Base-by-base conservation (phyloP, 345 rosid genomes). In the Capsella bursapastoris region DNA sequence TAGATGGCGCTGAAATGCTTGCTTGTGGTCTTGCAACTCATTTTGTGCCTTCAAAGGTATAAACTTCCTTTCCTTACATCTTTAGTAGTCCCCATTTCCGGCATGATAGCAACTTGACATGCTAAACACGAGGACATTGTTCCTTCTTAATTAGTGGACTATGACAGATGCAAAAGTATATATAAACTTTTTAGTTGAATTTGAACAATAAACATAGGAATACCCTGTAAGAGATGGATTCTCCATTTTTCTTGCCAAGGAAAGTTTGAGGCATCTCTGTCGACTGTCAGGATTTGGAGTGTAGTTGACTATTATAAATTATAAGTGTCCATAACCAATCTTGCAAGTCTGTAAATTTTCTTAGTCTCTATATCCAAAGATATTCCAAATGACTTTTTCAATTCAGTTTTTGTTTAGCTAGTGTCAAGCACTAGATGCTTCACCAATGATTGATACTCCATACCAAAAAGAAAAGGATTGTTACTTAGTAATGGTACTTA, bases 21-120 rank as follows among this genome's bases (percentile, higher is more conserved):
- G 82, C 89, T 61, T 87, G 91, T 78, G 98, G 97, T 71, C 95
- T 93, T 74, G 97, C 93, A 31, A 93, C 98, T 64, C 98, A 93
- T 74, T 89, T 84, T 69, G 86, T 93, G 57, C 89, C 89, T 48
- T 85, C 90, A 52, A 60, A 57, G 68, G 95, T 93, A 88, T 66
- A 70, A 68, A 61, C 63, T 56, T 74, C 52, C 64, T 16, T 29
- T 41, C 8, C 73, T 27, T 60, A 53, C 14, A 7, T 47, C 58
- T 41, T 50, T 53, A 44, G 34, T 37, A 7, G 32, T 57, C 29
- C 66, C 58, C 68, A 34, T 49, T 18, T 5, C 44, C 8, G 32
- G 32, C 52, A 18, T 55, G 45, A 64, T 73, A 22, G 38, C 41
- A 64, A 47, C 66, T 59, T 59, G 68, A 50, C 56, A 35, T 58